Evolutionary conservation across 345 rosid species (phyloP).

Genomic region (Orychophragmus violaceus): DNA sequence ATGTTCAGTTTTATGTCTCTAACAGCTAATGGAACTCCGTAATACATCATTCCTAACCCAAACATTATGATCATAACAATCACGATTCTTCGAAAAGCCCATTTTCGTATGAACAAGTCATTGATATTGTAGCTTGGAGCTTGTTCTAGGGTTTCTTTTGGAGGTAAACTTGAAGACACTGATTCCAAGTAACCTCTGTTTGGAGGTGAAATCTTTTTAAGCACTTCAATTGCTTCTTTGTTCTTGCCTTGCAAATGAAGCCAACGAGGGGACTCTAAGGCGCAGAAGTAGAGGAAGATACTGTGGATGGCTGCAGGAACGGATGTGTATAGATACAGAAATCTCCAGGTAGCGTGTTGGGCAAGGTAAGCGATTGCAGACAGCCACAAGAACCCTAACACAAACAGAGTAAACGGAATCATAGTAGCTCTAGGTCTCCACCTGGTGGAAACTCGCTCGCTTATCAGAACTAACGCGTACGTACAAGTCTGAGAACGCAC

Average conservation of each 20-base stretch:
- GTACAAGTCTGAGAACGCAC: background rate
- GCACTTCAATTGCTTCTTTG: background rate
- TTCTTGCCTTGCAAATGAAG: background rate
- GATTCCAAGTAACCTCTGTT: background rate
- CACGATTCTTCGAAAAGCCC: background rate
- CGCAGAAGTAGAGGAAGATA: background rate
- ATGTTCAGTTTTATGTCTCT: background rate
- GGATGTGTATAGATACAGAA: background rate
- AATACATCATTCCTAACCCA: background rate
- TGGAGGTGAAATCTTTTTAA: background rate
- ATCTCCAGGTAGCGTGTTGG: background rate
- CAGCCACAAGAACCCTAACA: background rate
- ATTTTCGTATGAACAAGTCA: background rate
- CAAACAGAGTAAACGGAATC: background rate
- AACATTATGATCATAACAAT: background rate
- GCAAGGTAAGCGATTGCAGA: background rate
- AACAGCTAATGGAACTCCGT: background rate
- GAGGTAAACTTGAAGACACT: background rate
- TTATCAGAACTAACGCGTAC: background rate
- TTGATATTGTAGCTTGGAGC: background rate
- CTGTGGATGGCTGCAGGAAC: background rate
- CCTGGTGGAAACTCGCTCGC: background rate
- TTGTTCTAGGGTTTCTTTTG: background rate
- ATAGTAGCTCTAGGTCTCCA: background rate
- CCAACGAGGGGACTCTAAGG: background rate